phyloP scores from a whole-genome alignment of 805 yeast genomes.

The Cephaloascus albidus region DNA sequence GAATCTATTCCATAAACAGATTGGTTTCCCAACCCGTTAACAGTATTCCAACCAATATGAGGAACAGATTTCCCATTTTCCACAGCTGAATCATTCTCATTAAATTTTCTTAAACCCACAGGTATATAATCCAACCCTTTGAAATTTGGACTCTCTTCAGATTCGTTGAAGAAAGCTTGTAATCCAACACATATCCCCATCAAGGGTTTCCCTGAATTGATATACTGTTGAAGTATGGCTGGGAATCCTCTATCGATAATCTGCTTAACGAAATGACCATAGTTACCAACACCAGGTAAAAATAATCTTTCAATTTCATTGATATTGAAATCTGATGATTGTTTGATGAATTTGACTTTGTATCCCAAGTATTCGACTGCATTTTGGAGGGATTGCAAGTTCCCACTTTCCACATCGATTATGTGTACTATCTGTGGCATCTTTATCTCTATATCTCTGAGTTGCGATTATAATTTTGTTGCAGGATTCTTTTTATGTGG shows the following conservation, averaged over 20 bases:
- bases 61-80: conserved; percentile 70
- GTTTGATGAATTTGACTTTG: conserved; percentile 49
- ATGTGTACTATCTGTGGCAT: conserved; percentile 54
- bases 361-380: conserved; percentile 78
- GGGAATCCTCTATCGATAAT: conserved; percentile 52
- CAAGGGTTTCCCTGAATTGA: conserved; percentile 69
- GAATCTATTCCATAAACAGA: conserved; percentile 58
- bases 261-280: conserved; percentile 83
- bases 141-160: conserved; percentile 62
- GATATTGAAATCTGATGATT: conserved; percentile 44
- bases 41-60: conserved; percentile 90
- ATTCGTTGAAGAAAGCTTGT: conserved; percentile 70
- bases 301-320: conserved; percentile 47
- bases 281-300: conserved; percentile 97
- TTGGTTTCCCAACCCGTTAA: conserved; percentile 15
- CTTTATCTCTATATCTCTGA: neutral
- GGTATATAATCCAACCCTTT: conserved; percentile 54
- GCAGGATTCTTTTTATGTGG: no score
- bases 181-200: conserved; percentile 98
- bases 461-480: neutral
- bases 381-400: conserved; percentile 79
- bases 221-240: conserved; percentile 56
- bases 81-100: conserved; percentile 26
- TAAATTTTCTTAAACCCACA: conserved; percentile 49
- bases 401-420: conserved; percentile 92